These are phyloP conservation scores for Lactifluus rugatus DNA, from an alignment of 768 basidiomycete genomes.

Conservation along the genomic window DNA sequence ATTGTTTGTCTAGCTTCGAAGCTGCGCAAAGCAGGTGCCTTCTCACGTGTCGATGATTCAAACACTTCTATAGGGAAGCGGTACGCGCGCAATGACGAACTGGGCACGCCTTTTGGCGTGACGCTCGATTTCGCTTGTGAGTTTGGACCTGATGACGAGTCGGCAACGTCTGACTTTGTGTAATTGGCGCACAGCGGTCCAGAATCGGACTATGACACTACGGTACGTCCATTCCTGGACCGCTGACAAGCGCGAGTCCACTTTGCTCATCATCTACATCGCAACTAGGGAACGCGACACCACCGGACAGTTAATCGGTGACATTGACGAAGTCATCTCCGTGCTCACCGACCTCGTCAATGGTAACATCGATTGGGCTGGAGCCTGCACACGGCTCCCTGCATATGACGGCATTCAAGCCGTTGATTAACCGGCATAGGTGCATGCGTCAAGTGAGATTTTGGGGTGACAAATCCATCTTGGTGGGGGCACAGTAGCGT, in stretches of 20 bases:
- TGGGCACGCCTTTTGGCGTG: conserved; percentile 94
- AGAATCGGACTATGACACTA: conserved; percentile 89
- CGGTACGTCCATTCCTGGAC: conserved; percentile 42
- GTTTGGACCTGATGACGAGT: conserved; percentile 24
- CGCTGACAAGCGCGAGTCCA: not conserved
- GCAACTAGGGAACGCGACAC: conserved; percentile 75
- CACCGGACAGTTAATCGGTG: conserved; percentile 83
- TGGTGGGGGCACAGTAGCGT: not conserved
- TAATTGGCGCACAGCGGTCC: conserved; percentile 48
- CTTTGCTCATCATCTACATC: conserved; percentile 1
- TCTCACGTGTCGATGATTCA: conserved; percentile 92
- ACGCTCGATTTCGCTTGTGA: conserved; percentile 91
- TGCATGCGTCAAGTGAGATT: conserved; percentile 2
- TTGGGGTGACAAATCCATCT: conserved; percentile 9
- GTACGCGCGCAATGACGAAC: conserved; percentile 95
- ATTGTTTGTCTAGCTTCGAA: conserved; percentile 53
- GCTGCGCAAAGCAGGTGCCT: conserved; percentile 80
- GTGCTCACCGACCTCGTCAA: conserved; percentile 71
- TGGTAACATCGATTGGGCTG: conserved; percentile 67
- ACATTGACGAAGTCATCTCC: conserved; percentile 79
- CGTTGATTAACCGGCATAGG: conserved; percentile 34
- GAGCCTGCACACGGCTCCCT: conserved; percentile 59
- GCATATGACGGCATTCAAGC: conserved; percentile 88
- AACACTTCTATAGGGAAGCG: conserved; percentile 92
- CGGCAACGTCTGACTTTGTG: conserved; percentile 11